These are phyloP conservation scores for Macrocystidia cucumis DNA, from an alignment of 1,284 basidiomycete genomes.

Conservation along the genomic window DNA sequence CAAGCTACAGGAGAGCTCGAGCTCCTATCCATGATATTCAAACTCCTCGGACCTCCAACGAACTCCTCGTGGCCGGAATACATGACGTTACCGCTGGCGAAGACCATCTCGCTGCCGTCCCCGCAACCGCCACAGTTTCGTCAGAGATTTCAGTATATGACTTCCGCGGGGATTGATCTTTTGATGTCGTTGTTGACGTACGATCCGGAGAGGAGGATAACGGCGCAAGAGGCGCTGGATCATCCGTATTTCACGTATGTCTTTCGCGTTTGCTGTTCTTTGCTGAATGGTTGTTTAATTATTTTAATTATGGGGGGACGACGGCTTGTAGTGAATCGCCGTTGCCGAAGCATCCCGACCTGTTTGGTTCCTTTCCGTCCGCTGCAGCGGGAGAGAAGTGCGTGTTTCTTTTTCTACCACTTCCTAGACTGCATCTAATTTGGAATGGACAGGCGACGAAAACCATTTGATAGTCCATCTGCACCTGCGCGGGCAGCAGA, in stretches of 20 bases:
- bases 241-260: conserved; percentile 92
- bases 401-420: conserved; percentile 18
- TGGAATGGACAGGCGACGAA: conserved; percentile 47
- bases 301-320: conserved; percentile 7
- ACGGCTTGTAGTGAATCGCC: conserved; percentile 71
- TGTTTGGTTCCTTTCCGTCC: conserved; percentile 95
- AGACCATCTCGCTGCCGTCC: conserved; percentile 71
- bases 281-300: conserved; percentile 2
- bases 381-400: conserved; percentile 96
- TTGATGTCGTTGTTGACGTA: conserved; percentile 81
- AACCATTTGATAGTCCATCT: conserved; percentile 70
- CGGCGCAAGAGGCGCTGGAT: conserved; percentile 81
- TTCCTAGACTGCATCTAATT: conserved; percentile 6
- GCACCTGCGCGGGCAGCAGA: conserved; percentile 64
- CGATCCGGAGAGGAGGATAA: conserved; percentile 80
- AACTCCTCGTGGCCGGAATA: conserved; percentile 85
- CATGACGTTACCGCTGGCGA: conserved; percentile 69
- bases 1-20: conserved; percentile 96
- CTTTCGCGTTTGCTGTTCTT: too few species aligned
- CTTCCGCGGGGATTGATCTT: conserved; percentile 80
- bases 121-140: conserved; percentile 69
- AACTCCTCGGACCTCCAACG: conserved; percentile 86
- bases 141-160: conserved; percentile 76
- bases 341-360: conserved; percentile 93
- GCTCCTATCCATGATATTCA: conserved; percentile 89